Evolutionary conservation across 495 filamentous ascomycete species (phyloP).

Genomic region (Achaetomiella virescens): DNA sequence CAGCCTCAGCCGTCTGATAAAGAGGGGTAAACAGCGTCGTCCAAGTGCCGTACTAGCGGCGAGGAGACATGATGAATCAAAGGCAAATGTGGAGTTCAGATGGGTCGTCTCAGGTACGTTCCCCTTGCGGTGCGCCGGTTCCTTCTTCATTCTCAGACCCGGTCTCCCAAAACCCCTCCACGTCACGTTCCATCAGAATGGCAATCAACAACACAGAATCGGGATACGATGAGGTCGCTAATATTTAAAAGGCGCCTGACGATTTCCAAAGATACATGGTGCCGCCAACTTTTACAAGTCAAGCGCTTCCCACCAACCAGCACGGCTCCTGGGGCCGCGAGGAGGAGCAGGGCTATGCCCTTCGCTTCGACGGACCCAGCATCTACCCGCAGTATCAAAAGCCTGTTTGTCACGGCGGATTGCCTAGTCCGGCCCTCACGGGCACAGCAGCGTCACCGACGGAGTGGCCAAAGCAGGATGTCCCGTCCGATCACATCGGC

Average conservation of each 20-base stretch:
- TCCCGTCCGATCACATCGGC: neutral
- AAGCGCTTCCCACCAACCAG: neutral
- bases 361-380: neutral
- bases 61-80: too few relatives aligned
- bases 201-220: neutral
- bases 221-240: neutral
- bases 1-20: too few relatives aligned
- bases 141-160: too few relatives aligned
- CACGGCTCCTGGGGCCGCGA: neutral
- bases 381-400: neutral
- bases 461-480: neutral
- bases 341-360: neutral
- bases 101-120: too few relatives aligned
- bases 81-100: too few relatives aligned
- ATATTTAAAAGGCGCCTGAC: neutral
- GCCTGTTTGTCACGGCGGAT: neutral
- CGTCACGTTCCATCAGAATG: too few relatives aligned
- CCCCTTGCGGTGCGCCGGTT: too few relatives aligned
- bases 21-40: too few relatives aligned
- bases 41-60: too few relatives aligned
- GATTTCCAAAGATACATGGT: neutral
- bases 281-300: neutral
- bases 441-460: neutral
- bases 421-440: slow-evolving; percentile 6
- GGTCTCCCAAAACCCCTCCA: too few relatives aligned